These are phyloP conservation scores for Monilinia aucupariae DNA, from an alignment of 2,329 filamentous ascomycete species.

Conservation along the genomic window DNA sequence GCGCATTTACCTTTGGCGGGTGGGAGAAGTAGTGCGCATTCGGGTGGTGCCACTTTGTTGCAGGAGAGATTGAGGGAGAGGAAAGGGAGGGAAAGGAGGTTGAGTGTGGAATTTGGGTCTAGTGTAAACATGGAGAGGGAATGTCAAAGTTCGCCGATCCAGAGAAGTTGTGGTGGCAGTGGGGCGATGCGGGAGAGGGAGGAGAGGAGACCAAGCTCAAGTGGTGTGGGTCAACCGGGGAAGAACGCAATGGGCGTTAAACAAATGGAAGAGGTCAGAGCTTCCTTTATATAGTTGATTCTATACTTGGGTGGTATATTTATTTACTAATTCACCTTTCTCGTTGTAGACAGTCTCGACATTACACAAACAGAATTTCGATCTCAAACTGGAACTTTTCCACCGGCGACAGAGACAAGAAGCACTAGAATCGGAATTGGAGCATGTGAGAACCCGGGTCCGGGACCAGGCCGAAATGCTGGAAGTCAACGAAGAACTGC, in stretches of 20 bases:
- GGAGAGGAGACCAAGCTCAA: slow-evolving; percentile 32
- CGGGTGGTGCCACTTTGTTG: slow-evolving; percentile 29
- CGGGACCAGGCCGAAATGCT: slow-evolving; percentile 45
- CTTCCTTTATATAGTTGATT: not conserved
- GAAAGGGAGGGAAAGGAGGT: slow-evolving; percentile 31
- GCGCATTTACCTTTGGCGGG: slow-evolving; percentile 18
- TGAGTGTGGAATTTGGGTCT: slow-evolving; percentile 25
- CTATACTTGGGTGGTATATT: slow-evolving; percentile 13
- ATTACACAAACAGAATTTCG: slow-evolving; percentile 71
- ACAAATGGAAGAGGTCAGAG: slow-evolving; percentile 60
- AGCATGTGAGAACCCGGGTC: slow-evolving; percentile 43
- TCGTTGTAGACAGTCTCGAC: slow-evolving; percentile 53
- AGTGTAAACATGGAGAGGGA: slow-evolving; percentile 20
- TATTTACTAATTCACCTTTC: not conserved
- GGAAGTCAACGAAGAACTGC: slow-evolving; percentile 53
- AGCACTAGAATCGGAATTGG: slow-evolving; percentile 52
- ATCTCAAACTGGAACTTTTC: slow-evolving; percentile 67
- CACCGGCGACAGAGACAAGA: slow-evolving; percentile 62
- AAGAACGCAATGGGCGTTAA: slow-evolving; percentile 53
- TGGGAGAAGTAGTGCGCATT: slow-evolving; percentile 17
- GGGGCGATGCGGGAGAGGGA: slow-evolving; percentile 19
- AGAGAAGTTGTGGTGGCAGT: slow-evolving; percentile 9
- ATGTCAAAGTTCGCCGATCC: slow-evolving; percentile 33
- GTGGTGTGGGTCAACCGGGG: slow-evolving; percentile 29
- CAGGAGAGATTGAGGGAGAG: slow-evolving; percentile 35